Evolutionary conservation across 176 grass and related monocot species (phyloP).

Genomic region (Aegilops speltoides): DNA sequence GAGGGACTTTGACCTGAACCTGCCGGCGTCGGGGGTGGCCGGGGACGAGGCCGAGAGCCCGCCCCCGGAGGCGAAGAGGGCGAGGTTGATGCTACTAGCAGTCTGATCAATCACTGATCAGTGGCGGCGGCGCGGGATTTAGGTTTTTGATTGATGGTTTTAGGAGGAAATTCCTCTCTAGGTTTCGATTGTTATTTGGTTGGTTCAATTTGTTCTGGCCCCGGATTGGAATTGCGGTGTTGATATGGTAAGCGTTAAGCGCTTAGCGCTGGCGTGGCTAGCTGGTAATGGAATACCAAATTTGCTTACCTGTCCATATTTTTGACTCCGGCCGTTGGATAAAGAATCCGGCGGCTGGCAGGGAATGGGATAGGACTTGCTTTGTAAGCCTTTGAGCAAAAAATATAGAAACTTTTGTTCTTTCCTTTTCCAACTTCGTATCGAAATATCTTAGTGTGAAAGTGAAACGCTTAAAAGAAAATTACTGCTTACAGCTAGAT

Average conservation of each 20-base stretch:
- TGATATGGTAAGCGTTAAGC: conserved; percentile 23
- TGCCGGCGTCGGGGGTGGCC: conserved; percentile 27
- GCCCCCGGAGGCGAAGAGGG: conserved; percentile 43
- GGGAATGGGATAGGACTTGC: not conserved
- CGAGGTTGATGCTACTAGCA: conserved; percentile 28
- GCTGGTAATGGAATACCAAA: conserved; percentile 5
- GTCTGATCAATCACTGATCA: conserved; percentile 17
- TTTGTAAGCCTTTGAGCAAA: not conserved
- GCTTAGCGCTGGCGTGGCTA: not conserved
- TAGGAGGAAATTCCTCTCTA: conserved; percentile 12
- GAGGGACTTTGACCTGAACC: conserved; percentile 61
- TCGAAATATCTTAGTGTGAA: not conserved
- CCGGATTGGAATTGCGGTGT: not conserved
- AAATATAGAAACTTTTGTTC: not conserved
- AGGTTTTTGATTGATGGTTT: conserved; percentile 9
- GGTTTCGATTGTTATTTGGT: conserved; percentile 35
- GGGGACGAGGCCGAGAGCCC: conserved; percentile 25
- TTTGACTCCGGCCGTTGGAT: not conserved
- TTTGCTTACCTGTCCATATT: not conserved
- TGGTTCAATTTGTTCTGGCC: conserved; percentile 37
- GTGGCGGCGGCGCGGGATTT: conserved; percentile 1
- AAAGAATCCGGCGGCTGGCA: conserved; percentile 10
- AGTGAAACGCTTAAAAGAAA: not conserved
- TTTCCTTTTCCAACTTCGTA: not conserved
- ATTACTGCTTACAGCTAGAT: not conserved